phyloP scores from a whole-genome alignment of 352 stramenopile genomes.

The Peronospora belbahrii region DNA sequence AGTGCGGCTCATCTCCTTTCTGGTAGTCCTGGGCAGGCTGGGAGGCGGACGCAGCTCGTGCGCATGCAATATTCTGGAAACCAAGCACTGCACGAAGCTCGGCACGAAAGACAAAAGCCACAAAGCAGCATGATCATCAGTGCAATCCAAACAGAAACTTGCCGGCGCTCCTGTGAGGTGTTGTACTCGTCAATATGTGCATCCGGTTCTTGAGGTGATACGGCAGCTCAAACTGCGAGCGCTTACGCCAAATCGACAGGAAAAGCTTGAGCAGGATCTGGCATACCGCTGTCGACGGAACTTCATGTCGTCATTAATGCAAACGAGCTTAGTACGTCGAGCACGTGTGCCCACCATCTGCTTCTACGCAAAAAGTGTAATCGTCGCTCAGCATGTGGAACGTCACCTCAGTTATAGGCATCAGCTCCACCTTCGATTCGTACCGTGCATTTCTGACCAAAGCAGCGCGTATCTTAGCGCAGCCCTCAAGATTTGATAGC shows the following conservation, averaged over 20 bases:
- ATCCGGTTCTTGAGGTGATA: conserved; percentile 80
- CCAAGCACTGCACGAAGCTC: conserved; percentile 50
- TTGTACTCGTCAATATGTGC: conserved; percentile 77
- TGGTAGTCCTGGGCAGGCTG: conserved; percentile 52
- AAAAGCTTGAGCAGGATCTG: conserved; percentile 89
- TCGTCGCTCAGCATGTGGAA: conserved; percentile 95
- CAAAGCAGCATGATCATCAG: conserved; percentile 30
- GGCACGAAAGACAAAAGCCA: conserved; percentile 46
- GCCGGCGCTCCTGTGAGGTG: conserved; percentile 37
- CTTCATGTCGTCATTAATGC: conserved; percentile 95
- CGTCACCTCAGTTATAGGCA: conserved; percentile 83
- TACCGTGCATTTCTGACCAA: conserved; percentile 65
- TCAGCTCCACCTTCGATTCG: conserved; percentile 51
- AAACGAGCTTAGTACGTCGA: conserved; percentile 92
- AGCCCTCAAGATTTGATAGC: conserved; percentile 48
- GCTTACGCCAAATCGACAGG: conserved; percentile 86
- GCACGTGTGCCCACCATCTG: conserved; percentile 90
- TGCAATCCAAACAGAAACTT: conserved; percentile 29
- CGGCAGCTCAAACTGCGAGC: conserved; percentile 88
- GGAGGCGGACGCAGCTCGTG: conserved; percentile 52
- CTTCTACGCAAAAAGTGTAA: conserved; percentile 80
- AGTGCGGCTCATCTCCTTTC: no score
- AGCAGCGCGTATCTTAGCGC: conserved; percentile 35
- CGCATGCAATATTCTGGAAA: conserved; percentile 60
- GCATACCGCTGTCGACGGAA: conserved; percentile 63